Conservation (phyloP, 164 flowering plant genomes). For the Chloranthus sessilifolius region DNA sequence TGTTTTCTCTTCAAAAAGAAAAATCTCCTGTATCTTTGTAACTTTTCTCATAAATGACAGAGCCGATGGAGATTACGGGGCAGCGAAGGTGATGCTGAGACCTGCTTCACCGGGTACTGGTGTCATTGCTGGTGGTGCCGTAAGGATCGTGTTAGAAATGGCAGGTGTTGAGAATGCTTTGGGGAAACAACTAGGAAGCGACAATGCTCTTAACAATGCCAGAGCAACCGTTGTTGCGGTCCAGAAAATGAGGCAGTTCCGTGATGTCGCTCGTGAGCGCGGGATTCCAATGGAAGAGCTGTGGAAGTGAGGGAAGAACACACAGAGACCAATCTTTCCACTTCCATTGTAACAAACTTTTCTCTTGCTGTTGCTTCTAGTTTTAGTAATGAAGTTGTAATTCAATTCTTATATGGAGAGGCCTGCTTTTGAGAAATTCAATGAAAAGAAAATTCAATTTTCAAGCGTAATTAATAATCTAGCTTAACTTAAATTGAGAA, state of each 20-base stretch:
- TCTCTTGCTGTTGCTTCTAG: too few species aligned
- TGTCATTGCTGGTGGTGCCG: slow-evolving; percentile 96
- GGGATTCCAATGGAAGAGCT: slow-evolving; percentile 98
- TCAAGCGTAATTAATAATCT: too few species aligned
- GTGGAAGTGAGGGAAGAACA: slow-evolving; percentile 97
- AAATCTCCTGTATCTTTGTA: too few species aligned
- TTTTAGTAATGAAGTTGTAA: too few species aligned
- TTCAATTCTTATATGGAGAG: too few species aligned
- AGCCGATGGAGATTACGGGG: slow-evolving; percentile 83
- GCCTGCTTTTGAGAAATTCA: too few species aligned
- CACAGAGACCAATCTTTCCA: too few species aligned
- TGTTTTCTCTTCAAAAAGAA: too few species aligned
- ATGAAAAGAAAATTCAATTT: too few species aligned
- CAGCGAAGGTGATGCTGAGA: slow-evolving; percentile 96
- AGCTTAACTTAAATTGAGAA: too few species aligned
- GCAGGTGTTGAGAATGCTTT: slow-evolving; percentile 96
- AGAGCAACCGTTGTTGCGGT: slow-evolving; percentile 84
- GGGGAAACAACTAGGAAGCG: slow-evolving; percentile 90
- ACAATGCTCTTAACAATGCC: slow-evolving; percentile 93
- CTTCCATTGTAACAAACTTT: too few species aligned
- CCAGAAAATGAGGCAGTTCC: slow-evolving; percentile 71
- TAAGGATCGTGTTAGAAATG: slow-evolving; percentile 84
- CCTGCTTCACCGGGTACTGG: slow-evolving; percentile 99
- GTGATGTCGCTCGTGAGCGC: slow-evolving; percentile 74
- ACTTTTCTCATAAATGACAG: slow-evolving; percentile 31